Percentiles rank a stretch among this genome's conserved stretches.
These are phyloP conservation scores for Rossbeevera mucosa DNA, from an alignment of 768 basidiomycete genomes.

Conservation along the genomic window DNA sequence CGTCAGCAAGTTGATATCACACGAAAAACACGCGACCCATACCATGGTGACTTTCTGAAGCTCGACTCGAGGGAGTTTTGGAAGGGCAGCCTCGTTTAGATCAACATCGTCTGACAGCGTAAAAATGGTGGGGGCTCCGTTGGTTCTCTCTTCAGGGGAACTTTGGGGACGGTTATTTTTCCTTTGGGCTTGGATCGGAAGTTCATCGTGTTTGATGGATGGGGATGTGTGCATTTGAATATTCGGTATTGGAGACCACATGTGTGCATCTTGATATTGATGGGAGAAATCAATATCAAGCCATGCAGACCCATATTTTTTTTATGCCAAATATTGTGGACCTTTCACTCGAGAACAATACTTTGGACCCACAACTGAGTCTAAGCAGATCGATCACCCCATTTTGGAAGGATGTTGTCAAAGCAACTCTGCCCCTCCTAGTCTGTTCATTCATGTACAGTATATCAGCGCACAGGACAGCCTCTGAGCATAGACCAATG, in stretches of 20 bases:
- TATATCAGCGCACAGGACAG: too few species aligned
- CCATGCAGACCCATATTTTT: neutral
- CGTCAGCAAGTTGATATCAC: neutral
- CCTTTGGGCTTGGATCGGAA: conserved; percentile 10
- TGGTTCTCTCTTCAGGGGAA: neutral
- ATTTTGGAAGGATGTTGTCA: conserved; percentile 11
- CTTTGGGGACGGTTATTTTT: neutral
- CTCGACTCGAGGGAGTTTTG: conserved; percentile 20
- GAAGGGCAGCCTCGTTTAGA: conserved; percentile 17
- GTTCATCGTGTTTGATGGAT: conserved; percentile 6
- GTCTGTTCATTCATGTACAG: neutral
- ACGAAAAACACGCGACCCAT: neutral
- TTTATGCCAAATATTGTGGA: conserved; percentile 4
- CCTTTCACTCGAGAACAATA: conserved; percentile 12
- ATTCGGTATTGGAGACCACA: too few species aligned
- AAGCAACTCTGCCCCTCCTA: conserved; percentile 15
- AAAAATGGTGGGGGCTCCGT: too few species aligned
- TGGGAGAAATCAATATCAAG: neutral
- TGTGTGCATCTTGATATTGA: too few species aligned
- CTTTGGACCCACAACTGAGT: conserved; percentile 15
- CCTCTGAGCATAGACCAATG: neutral
- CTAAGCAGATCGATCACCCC: conserved; percentile 11
- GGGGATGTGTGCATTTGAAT: too few species aligned
- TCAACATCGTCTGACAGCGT: neutral
- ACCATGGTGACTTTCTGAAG: conserved; percentile 29